Base-by-base conservation (phyloP, 2,329 filamentous ascomycete genomes). In the Penicillium digitatum region DNA sequence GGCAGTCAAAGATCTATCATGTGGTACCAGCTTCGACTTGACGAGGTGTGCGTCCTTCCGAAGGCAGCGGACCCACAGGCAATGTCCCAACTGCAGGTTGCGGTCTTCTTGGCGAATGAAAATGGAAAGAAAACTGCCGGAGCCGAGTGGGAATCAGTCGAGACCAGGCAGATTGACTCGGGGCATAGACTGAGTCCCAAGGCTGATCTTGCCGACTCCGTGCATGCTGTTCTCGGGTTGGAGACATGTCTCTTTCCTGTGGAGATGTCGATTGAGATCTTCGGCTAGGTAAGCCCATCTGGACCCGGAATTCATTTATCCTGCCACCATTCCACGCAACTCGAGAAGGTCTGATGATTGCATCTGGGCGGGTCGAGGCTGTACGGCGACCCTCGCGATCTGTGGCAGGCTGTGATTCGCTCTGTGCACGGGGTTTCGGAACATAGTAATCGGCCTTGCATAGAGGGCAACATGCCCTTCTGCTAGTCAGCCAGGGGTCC, bases 381-480 rank as follows among this genome's bases (percentile, higher is more conserved):
- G 52, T 55, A 57, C 63, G 69, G 59, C 68, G 72, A 40, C 66
- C 64, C 51, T 64, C 56, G 12, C 72, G 69, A 46, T 71, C 74
- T 47, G 59, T 56, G 38, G 65, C 66, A 38, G 66, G 47, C 11
- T 58, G 48, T 18, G 59, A 48, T 43, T 69, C 72, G 40, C 62
- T 79, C 58, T 86, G 83, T 3, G 88, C 80, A 16, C 90, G 88
- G 48, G 91, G 90, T 75, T 97, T 97, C 0, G 94, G 93, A 3
- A 90, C 87, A 72, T 95, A 97, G 73, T 97, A 99, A 70, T 99
- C 94, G 38, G 93, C 90, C 77, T 99, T 99, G 80, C 94, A 99
- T 7, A 99, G 85, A 6, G 94, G 94, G 72, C 94, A 99, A 78
- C 93, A 97, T 26, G 94, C 94, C 62, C 93, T 87, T 60, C 94